A percentile compares a stretch with the other conserved stretches of the same genome.
Conservation (phyloP, 441 rosid species). For the Monsonia emarginata region DNA sequence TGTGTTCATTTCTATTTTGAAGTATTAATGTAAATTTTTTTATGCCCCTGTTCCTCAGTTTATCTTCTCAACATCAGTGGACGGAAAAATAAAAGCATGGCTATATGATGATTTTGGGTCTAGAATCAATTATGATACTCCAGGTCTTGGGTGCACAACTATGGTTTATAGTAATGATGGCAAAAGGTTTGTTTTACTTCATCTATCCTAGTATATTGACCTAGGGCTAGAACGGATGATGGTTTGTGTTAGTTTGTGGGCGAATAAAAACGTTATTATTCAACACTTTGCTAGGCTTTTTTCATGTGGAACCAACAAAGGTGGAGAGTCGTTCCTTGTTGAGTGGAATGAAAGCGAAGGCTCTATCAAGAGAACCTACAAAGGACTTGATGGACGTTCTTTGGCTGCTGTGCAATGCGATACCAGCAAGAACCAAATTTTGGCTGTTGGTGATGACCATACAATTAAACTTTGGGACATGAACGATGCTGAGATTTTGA, state of each 20-base stretch:
- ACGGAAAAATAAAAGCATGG: slow-evolving; percentile 82
- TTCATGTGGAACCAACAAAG: slow-evolving; percentile 72
- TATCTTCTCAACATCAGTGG: slow-evolving; percentile 64
- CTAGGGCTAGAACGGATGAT: not conserved
- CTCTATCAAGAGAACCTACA: slow-evolving; percentile 44
- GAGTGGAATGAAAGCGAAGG: slow-evolving; percentile 91
- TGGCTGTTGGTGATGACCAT: slow-evolving; percentile 68
- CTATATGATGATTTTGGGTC: slow-evolving; percentile 57
- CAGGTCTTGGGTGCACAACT: slow-evolving; percentile 53
- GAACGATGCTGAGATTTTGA: slow-evolving; percentile 39
- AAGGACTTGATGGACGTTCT: slow-evolving; percentile 55
- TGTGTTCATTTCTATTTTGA: not conserved
- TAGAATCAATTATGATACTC: slow-evolving; percentile 72
- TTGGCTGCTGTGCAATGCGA: slow-evolving; percentile 59
- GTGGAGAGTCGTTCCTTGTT: slow-evolving; percentile 59
- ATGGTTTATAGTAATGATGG: slow-evolving; percentile 81
- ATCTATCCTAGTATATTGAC: not conserved
- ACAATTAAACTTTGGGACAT: slow-evolving; percentile 61
- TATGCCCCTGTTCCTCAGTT: slow-evolving; percentile 34
- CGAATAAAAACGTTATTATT: too few relatives aligned
- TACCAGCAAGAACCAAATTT: slow-evolving; percentile 56
- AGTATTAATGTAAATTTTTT: not conserved
- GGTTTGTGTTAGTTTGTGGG: slow-evolving; percentile 10
- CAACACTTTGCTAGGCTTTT: slow-evolving; percentile 34
- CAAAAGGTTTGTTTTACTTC: slow-evolving; percentile 33